Base-by-base conservation (phyloP, 305 asterid genomes). In the Plantago coronopus region DNA sequence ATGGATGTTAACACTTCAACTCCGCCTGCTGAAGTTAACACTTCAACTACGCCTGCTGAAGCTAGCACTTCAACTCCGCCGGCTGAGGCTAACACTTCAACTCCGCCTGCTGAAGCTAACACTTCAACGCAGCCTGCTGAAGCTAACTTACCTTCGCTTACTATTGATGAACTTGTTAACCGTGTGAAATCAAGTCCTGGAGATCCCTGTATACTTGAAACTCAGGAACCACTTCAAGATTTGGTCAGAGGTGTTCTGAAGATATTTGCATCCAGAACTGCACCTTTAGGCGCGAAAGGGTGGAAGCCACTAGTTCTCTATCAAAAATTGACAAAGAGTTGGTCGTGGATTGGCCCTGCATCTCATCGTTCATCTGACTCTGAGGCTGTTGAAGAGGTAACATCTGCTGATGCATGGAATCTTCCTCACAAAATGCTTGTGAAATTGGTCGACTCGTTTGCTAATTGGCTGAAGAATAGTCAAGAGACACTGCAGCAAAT, bases 161-260 rank as follows among this genome's bases (percentile, higher is more conserved):
- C 87, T 62, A 80, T 89, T 62, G 93, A 81, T 79, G 97, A 89
- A 73, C 80, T 93, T 61, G 91, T 93, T 54, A 79, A 72, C 66
- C 96, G 94, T 64, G 95, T 89, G 31, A 77, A 76, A 79, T 85
- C 90, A 44, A 93, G 82, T 69, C 99, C 99, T 14, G 94, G 91
- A 5, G 97, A 93, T 70, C 97, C 99, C 43, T 74, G 83, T 68
- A 89, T 93, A 76, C 97, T 93, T 57, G 96, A 93, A 72, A 89
- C 99, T 68, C 95, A 85, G 71, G 99, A 93, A 73, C 99, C 97
- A 45, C 99, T 89, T 71, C 97, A 82, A 72, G 99, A 93, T 80
- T 76, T 93, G 76, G 66, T 89, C 67, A 87, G 99, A 77, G 99
- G 99, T 47, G 99, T 93, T 64, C 75, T 93, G 48, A 93, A 89